Percentiles rank a stretch among this genome's conserved stretches.
These are phyloP conservation scores for Phytophthora hybrid DNA, from an alignment of 352 stramenopile species.

Conservation along the genomic window DNA sequence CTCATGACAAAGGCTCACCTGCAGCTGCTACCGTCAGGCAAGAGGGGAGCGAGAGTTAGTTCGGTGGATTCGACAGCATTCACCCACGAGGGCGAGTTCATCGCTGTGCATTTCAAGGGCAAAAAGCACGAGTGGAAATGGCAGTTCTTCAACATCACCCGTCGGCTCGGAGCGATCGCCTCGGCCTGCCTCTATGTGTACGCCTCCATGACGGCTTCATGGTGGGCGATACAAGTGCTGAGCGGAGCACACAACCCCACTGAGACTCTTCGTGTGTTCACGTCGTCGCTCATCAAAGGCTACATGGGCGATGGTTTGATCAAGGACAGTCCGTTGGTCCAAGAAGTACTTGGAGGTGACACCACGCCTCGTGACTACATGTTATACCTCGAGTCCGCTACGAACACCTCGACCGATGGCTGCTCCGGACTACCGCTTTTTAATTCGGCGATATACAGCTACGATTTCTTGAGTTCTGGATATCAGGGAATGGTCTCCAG, in stretches of 20 bases:
- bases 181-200: constrained; percentile 40
- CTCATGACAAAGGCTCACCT: constrained; percentile 12
- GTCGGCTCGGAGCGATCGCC: constrained; percentile 26
- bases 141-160: constrained; percentile 35
- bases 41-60: constrained; percentile 10
- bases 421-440: constrained; percentile 21
- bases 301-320: constrained; percentile 43
- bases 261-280: constrained; percentile 17
- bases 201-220: constrained; percentile 36
- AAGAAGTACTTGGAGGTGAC: constrained; percentile 13
- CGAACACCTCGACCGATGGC: constrained; percentile 19
- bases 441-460: constrained; percentile 36
- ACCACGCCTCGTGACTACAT: constrained; percentile 38
- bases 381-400: constrained; percentile 42
- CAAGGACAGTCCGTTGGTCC: constrained; percentile 40
- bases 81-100: constrained; percentile 22
- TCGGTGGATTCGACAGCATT: constrained; percentile 20
- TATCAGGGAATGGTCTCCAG: constrained; percentile 27
- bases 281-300: constrained; percentile 26
- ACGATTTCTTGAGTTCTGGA: constrained; percentile 42
- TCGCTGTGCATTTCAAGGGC: constrained; percentile 12
- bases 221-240: constrained; percentile 30
- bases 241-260: constrained; percentile 23
- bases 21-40: constrained; percentile 2
- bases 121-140: constrained; percentile 24